These are phyloP conservation scores for Spatholobus suberectus DNA, from an alignment of 306 rosid species.

Conservation along the genomic window DNA sequence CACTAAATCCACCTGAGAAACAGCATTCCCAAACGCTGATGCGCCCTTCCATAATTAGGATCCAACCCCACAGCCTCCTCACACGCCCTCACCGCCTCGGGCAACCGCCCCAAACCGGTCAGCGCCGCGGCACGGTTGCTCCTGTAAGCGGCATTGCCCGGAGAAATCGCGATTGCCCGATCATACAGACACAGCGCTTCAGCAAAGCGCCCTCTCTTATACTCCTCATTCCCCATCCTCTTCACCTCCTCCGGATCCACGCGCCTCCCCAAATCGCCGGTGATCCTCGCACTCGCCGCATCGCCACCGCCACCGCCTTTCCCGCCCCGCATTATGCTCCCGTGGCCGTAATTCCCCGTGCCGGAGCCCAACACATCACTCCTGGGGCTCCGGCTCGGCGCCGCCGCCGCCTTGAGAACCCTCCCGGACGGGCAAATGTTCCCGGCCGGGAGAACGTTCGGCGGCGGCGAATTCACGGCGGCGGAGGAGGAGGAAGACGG, in stretches of 20 bases:
- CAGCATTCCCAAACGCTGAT: conserved; percentile 73
- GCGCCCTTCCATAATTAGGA: conserved; percentile 80
- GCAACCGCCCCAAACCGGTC: conserved; percentile 66
- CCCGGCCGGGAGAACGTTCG: conserved; percentile 68
- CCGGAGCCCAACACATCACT: conserved; percentile 76
- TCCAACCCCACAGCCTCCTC: conserved; percentile 83
- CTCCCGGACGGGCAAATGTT: conserved; percentile 84
- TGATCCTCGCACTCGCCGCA: conserved; percentile 26
- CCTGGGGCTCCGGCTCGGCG: conserved; percentile 57
- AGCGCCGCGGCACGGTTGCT: conserved; percentile 87
- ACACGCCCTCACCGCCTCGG: conserved; percentile 75
- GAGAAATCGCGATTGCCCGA: conserved; percentile 72
- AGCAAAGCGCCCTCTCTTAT: conserved; percentile 60
- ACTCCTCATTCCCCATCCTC: conserved; percentile 79
- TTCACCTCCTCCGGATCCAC: conserved; percentile 80
- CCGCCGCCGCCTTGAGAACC: conserved; percentile 57
- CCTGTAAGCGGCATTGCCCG: conserved; percentile 75
- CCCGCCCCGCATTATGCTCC: conserved; percentile 86
- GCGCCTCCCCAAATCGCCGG: conserved; percentile 45
- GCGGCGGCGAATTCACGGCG: conserved; percentile 65
- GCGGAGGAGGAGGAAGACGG: background rate
- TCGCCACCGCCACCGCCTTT: conserved; percentile 34
- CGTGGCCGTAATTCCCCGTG: conserved; percentile 81
- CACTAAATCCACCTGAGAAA: conserved; percentile 58
- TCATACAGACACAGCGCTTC: conserved; percentile 78